These are phyloP conservation scores for Postia placenta DNA, from an alignment of 768 basidiomycete species.

Conservation along the genomic window DNA sequence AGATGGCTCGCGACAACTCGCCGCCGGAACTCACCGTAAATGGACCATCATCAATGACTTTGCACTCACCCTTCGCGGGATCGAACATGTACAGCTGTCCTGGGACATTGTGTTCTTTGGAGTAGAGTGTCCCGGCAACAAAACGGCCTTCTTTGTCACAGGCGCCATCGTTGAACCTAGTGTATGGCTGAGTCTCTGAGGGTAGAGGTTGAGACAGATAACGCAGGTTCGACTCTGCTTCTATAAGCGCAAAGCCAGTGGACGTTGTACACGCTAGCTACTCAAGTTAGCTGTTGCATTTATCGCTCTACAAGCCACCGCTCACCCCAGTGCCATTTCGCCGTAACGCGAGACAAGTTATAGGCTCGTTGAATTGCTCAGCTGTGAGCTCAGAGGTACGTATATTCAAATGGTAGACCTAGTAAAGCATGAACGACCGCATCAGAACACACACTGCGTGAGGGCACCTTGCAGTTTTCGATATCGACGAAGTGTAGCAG, in stretches of 20 bases:
- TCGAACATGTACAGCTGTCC: slow-evolving; percentile 58
- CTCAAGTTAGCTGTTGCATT: neutral
- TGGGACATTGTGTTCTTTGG: slow-evolving; percentile 41
- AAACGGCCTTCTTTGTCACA: slow-evolving; percentile 62
- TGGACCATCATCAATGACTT: slow-evolving; percentile 52
- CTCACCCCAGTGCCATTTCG: slow-evolving; percentile 39
- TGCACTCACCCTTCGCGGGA: slow-evolving; percentile 39
- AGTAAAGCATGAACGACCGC: neutral
- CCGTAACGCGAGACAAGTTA: slow-evolving; percentile 55
- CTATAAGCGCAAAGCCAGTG: slow-evolving; percentile 48
- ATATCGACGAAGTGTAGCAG: slow-evolving; percentile 69
- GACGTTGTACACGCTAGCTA: slow-evolving; percentile 59
- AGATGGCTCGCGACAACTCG: slow-evolving; percentile 1
- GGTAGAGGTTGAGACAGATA: slow-evolving; percentile 51
- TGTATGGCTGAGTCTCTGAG: slow-evolving; percentile 33
- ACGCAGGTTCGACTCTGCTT: slow-evolving; percentile 32
- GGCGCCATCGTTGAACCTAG: slow-evolving; percentile 66
- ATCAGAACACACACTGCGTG: neutral
- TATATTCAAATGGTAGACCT: slow-evolving; percentile 52
- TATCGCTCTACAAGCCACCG: neutral
- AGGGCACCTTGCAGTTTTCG: slow-evolving; percentile 31
- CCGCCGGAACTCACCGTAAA: slow-evolving; percentile 49
- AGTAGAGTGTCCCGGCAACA: slow-evolving; percentile 58
- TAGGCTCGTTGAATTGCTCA: slow-evolving; percentile 47
- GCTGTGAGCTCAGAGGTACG: slow-evolving; percentile 31